Conservation (phyloP, 176 grass and related monocot genomes). For the Aechmea fasciata region DNA sequence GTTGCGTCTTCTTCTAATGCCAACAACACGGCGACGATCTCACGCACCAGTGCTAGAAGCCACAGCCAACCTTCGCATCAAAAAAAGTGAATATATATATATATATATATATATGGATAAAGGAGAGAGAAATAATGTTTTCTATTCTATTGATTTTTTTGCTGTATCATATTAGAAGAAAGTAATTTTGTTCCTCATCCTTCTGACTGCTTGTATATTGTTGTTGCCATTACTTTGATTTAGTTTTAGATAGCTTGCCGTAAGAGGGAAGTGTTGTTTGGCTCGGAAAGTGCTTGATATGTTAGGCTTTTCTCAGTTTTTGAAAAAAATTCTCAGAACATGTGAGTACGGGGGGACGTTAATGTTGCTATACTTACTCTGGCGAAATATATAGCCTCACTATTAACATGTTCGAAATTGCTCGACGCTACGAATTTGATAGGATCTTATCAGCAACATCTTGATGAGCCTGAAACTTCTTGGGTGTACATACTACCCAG, state of each 20-base stretch:
- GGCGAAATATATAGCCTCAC: no score
- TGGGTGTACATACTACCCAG: no score
- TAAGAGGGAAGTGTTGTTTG: neutral
- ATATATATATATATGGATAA: neutral
- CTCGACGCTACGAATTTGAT: no score
- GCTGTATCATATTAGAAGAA: slow-evolving; percentile 5
- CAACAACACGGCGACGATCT: slow-evolving; percentile 30
- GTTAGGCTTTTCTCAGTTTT: no score
- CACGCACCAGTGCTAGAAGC: slow-evolving; percentile 31
- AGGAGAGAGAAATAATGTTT: slow-evolving; percentile 9
- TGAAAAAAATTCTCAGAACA: no score
- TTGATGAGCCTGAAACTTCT: no score
- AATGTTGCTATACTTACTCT: no score
- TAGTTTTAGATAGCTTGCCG: neutral
- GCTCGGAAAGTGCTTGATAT: neutral
- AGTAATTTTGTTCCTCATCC: neutral
- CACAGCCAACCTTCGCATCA: slow-evolving; percentile 27
- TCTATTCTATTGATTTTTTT: slow-evolving; percentile 16
- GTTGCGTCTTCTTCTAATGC: slow-evolving; percentile 31
- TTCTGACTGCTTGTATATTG: neutral
- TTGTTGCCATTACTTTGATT: neutral
- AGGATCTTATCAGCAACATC: no score
- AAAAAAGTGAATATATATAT: slow-evolving; percentile 9
- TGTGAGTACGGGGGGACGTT: no score
- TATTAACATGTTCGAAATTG: no score